phyloP scores from a whole-genome alignment of 805 yeast species.

The Naumovozyma dairenensis region DNA sequence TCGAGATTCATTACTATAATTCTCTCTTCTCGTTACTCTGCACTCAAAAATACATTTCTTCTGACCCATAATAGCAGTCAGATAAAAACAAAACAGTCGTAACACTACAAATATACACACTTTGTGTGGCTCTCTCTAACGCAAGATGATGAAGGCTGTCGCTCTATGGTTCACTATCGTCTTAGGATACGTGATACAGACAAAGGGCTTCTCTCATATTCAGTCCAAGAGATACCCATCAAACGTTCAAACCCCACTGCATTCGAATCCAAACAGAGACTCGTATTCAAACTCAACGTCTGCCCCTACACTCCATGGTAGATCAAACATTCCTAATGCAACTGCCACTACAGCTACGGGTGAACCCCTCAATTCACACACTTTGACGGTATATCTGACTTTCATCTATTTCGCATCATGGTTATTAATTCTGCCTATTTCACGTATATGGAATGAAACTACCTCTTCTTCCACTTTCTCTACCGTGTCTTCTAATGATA shows the following conservation, averaged over 20 bases:
- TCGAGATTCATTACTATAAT: no score
- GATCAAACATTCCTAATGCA: no score
- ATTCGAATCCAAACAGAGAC: no score
- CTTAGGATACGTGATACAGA: conserved; percentile 23
- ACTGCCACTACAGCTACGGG: conserved; percentile 3
- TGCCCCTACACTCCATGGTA: no score
- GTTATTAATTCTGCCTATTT: conserved; percentile 18
- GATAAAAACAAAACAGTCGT: neutral
- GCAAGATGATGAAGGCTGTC: conserved; percentile 4
- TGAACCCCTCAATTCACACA: conserved; percentile 7
- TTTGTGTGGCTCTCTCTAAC: neutral
- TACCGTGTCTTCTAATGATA: neutral
- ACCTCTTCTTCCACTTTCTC: no score
- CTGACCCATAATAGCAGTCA: no score
- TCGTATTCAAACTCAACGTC: neutral
- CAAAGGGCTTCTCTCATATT: conserved; percentile 19
- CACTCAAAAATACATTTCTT: no score
- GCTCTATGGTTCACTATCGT: conserved; percentile 20
- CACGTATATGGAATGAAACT: conserved; percentile 11
- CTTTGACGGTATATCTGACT: conserved; percentile 13
- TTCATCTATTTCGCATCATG: conserved; percentile 21
- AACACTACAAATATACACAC: neutral
- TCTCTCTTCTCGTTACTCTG: no score
- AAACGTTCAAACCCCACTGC: conserved; percentile 1
- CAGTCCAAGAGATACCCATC: conserved; percentile 6